Conservation (phyloP, 495 filamentous ascomycete species). For the Chaetomium tenue region DNA sequence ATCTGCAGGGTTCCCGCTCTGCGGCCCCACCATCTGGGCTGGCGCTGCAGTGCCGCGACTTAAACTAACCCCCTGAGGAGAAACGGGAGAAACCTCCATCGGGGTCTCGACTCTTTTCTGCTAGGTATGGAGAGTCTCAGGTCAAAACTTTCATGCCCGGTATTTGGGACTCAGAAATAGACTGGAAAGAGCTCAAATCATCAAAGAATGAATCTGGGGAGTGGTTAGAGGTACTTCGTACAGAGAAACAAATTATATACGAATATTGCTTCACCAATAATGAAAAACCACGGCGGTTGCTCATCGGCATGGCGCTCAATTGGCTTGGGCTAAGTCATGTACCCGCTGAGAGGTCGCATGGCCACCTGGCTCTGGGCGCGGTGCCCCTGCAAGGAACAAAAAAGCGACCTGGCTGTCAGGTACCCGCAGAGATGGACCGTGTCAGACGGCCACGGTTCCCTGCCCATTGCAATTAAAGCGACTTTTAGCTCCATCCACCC, state of each 20-base stretch:
- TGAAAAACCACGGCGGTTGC: constrained; percentile 9
- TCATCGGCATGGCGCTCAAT: constrained; percentile 16
- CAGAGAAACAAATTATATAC: neutral
- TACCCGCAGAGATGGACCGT: constrained; percentile 10
- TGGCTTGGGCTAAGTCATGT: neutral
- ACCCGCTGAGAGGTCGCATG: constrained; percentile 17
- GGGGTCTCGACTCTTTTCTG: constrained; percentile 3
- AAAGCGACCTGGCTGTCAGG: constrained; percentile 14
- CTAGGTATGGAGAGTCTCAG: neutral
- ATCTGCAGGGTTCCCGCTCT: neutral
- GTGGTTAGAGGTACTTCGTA: neutral
- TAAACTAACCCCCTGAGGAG: neutral
- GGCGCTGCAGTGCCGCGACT: neutral
- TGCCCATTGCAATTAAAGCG: constrained; percentile 33
- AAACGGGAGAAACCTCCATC: neutral
- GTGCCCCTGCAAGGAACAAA: constrained; percentile 9
- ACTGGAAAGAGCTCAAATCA: neutral
- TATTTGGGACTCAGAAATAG: neutral
- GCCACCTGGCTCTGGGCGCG: constrained; percentile 4
- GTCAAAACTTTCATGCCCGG: neutral
- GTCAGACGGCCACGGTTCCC: constrained; percentile 11
- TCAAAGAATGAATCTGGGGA: neutral
- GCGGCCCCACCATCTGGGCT: too few species aligned
- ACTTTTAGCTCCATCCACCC: constrained; percentile 29
- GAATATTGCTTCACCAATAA: constrained; percentile 3